These are phyloP conservation scores for Trametes hirsuta DNA, from an alignment of 1,284 basidiomycete genomes.

Conservation along the genomic window DNA sequence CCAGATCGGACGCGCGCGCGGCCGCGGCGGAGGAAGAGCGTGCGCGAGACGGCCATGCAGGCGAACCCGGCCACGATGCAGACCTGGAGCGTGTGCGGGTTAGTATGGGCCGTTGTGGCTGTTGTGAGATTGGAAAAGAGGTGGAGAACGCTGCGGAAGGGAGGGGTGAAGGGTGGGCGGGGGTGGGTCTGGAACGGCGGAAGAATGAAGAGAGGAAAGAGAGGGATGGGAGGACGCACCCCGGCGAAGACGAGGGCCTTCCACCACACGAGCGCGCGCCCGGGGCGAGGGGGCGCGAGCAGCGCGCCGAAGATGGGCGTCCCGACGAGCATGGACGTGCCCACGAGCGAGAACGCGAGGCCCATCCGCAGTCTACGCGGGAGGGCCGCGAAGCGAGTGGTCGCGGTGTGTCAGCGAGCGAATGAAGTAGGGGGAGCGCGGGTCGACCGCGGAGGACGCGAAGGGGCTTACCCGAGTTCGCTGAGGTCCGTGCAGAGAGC, in stretches of 20 bases:
- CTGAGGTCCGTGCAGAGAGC: conserved; percentile 44
- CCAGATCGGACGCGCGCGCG: not conserved
- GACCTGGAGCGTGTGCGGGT: conserved; percentile 3
- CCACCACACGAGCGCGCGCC: conserved; percentile 21
- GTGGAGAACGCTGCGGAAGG: not conserved
- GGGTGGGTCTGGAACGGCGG: not conserved
- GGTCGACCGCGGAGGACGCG: conserved; percentile 2
- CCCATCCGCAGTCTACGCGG: conserved; percentile 50
- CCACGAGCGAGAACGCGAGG: conserved; percentile 54
- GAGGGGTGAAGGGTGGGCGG: conserved; percentile 38
- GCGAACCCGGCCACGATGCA: conserved; percentile 27
- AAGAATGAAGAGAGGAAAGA: conserved; percentile 24
- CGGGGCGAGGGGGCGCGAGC: conserved; percentile 23
- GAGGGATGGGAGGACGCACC: conserved; percentile 15
- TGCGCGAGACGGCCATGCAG: conserved; percentile 25
- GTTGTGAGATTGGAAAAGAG: not conserved
- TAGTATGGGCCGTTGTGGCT: not conserved
- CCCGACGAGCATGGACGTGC: conserved; percentile 49
- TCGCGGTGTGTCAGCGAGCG: not conserved
- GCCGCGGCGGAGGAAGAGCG: conserved; percentile 15
- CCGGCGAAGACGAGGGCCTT: conserved; percentile 22
- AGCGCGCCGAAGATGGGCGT: conserved; percentile 50
- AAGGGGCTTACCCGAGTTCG: conserved; percentile 47
- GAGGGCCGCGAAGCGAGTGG: not conserved
- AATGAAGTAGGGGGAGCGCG: not conserved